Conservation (phyloP, 1,284 basidiomycete species). For the Caloboletus inedulis region DNA sequence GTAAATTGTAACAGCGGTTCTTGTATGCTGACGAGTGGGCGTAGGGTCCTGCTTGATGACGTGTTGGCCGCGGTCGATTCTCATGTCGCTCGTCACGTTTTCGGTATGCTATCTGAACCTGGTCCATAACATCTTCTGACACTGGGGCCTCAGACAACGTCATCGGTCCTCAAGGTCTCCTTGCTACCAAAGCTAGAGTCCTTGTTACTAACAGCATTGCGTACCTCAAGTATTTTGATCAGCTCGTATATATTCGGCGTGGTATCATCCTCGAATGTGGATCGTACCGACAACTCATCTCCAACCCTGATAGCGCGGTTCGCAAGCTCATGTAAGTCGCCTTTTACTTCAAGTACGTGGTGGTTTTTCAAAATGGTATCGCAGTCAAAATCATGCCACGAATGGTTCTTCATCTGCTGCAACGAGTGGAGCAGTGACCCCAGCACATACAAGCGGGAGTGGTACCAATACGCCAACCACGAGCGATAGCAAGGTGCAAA, state of each 20-base stretch:
- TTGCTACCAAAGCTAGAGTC: constrained; percentile 83
- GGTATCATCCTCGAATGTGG: constrained; percentile 85
- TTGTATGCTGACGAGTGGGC: background rate
- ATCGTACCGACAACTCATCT: constrained; percentile 63
- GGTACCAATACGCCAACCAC: constrained; percentile 40
- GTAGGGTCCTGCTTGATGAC: constrained; percentile 35
- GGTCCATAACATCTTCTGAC: background rate
- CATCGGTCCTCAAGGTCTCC: constrained; percentile 84
- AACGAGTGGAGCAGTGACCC: constrained; percentile 53
- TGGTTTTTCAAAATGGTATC: background rate
- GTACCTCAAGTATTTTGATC: constrained; percentile 79
- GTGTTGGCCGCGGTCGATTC: constrained; percentile 61
- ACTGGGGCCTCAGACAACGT: constrained; percentile 61
- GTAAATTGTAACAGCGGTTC: background rate
- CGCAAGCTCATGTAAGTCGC: constrained; percentile 74
- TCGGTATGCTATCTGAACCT: constrained; percentile 41
- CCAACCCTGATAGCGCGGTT: constrained; percentile 66
- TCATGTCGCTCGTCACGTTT: constrained; percentile 68
- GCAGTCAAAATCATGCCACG: constrained; percentile 28
- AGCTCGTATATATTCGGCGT: constrained; percentile 75
- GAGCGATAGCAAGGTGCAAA: constrained; percentile 22
- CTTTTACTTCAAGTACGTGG: background rate
- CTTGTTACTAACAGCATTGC: constrained; percentile 90
- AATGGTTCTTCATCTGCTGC: constrained; percentile 42
- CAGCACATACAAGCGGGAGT: constrained; percentile 43